phyloP scores from a whole-genome alignment of 2,329 filamentous ascomycete genomes.

The Fusarium sp. region DNA sequence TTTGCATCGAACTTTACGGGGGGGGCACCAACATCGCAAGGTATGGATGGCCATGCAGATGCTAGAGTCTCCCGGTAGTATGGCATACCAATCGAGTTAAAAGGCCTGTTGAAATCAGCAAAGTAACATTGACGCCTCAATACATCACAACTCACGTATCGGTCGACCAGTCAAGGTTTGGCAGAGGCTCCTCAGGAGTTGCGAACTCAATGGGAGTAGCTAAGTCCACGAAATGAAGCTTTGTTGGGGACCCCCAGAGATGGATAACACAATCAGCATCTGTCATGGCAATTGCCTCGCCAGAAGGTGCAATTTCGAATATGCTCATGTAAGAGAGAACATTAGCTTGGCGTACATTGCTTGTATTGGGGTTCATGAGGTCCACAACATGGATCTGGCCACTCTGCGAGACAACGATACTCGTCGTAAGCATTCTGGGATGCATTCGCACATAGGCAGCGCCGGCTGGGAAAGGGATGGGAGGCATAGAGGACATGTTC shows the following conservation, averaged over 20 bases:
- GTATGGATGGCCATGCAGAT: conserved; percentile 89
- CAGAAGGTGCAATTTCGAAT: conserved; percentile 88
- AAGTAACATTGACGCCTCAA: background rate
- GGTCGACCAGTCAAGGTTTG: conserved; percentile 75
- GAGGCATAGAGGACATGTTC: conserved; percentile 86
- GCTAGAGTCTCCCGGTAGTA: conserved; percentile 90
- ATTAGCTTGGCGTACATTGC: conserved; percentile 86
- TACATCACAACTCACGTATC: conserved; percentile 71
- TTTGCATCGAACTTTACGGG: conserved; percentile 80
- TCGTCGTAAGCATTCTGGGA: conserved; percentile 93
- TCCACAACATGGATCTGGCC: conserved; percentile 97
- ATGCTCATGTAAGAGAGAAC: conserved; percentile 80
- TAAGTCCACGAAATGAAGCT: conserved; percentile 88
- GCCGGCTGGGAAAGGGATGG: conserved; percentile 91
- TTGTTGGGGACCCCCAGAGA: conserved; percentile 88
- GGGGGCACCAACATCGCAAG: conserved; percentile 88
- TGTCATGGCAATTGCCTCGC: conserved; percentile 84
- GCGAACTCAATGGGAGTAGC: conserved; percentile 83
- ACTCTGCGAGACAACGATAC: conserved; percentile 90
- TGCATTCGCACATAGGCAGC: conserved; percentile 97
- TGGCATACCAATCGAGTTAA: conserved; percentile 90
- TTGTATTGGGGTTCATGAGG: conserved; percentile 91
- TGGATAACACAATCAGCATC: conserved; percentile 84
- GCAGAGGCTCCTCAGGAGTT: conserved; percentile 70
- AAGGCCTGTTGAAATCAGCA: conserved; percentile 65